Conservation (phyloP, 176 grass and related monocot species). For the Triticum urartu region DNA sequence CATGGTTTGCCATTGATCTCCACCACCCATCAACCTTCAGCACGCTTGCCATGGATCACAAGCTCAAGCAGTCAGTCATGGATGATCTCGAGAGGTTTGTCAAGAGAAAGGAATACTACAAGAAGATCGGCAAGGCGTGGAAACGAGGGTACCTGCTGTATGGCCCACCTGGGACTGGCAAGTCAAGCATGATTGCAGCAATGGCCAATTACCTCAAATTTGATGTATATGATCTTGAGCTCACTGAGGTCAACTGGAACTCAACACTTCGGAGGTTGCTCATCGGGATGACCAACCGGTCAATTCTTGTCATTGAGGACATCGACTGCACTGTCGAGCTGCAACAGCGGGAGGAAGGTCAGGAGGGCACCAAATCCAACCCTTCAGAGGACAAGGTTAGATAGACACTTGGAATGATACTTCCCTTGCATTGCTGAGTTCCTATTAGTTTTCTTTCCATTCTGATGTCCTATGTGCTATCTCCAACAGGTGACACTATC, state of each 20-base stretch:
- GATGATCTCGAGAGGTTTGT: conserved; percentile 78
- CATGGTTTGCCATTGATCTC: conserved; percentile 66
- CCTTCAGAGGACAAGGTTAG: conserved; percentile 52
- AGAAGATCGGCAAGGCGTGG: conserved; percentile 84
- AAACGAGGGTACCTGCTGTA: conserved; percentile 88
- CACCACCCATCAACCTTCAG: conserved; percentile 81
- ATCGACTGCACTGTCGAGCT: conserved; percentile 79
- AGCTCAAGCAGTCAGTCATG: conserved; percentile 61
- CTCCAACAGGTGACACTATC: conserved; percentile 65
- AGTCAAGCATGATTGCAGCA: conserved; percentile 88
- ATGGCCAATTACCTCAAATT: conserved; percentile 97
- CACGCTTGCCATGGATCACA: conserved; percentile 70
- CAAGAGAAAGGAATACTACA: conserved; percentile 83
- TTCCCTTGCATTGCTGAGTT: neutral
- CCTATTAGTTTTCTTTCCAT: neutral
- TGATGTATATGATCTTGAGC: conserved; percentile 89
- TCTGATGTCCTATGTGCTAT: neutral
- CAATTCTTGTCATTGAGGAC: conserved; percentile 91
- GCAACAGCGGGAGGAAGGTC: conserved; percentile 49
- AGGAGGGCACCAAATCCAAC: conserved; percentile 35
- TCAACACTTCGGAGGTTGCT: conserved; percentile 54
- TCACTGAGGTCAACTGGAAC: conserved; percentile 78
- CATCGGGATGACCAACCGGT: conserved; percentile 67
- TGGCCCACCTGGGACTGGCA: conserved; percentile 83
- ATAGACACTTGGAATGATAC: neutral